Percentiles rank a stretch among this genome's conserved stretches.
These are phyloP conservation scores for Kwoniella heveanensis DNA, from an alignment of 768 basidiomycete genomes.

Conservation along the genomic window DNA sequence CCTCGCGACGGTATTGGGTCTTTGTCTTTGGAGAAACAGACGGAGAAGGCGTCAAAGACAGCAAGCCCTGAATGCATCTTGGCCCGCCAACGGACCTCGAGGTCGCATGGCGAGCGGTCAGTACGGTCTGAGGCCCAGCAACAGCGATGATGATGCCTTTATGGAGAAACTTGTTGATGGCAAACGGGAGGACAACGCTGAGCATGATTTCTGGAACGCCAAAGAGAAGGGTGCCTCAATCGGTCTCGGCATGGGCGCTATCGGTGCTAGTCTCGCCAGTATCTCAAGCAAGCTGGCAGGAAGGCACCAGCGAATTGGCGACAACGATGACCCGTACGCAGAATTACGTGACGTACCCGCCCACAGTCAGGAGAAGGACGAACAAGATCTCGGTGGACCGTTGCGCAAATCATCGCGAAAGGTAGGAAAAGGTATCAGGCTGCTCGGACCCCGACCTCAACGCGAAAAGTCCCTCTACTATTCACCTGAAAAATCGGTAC, in stretches of 20 bases:
- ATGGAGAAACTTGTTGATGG: constrained; percentile 18
- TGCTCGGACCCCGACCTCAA: constrained; percentile 58
- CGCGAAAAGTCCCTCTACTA: constrained; percentile 33
- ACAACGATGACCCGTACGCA: constrained; percentile 22
- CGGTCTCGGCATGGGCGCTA: constrained; percentile 36
- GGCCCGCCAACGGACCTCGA: constrained; percentile 12
- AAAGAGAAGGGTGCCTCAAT: constrained; percentile 25
- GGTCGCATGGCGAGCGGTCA: constrained; percentile 23
- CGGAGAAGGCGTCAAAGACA: constrained; percentile 16
- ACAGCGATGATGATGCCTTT: constrained; percentile 27
- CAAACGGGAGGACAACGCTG: not conserved
- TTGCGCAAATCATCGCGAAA: constrained; percentile 32
- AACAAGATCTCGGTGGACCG: constrained; percentile 16
- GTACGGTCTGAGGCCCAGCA: constrained; percentile 36
- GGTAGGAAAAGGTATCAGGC: constrained; percentile 48
- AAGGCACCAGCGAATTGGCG: not conserved
- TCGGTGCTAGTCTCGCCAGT: constrained; percentile 33
- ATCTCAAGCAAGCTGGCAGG: constrained; percentile 22
- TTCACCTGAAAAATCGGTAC: constrained; percentile 7
- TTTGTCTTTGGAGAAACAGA: constrained; percentile 13
- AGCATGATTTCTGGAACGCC: constrained; percentile 6
- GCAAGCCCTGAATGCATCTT: not conserved
- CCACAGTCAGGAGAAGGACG: not conserved
- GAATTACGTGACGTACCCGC: constrained; percentile 13
- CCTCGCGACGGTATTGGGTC: constrained; percentile 58